Evolutionary conservation across 2,329 filamentous ascomycete species (phyloP), one percentile per base, ranked within the genome.

Genomic region (Escovopsis sp.): DNA sequence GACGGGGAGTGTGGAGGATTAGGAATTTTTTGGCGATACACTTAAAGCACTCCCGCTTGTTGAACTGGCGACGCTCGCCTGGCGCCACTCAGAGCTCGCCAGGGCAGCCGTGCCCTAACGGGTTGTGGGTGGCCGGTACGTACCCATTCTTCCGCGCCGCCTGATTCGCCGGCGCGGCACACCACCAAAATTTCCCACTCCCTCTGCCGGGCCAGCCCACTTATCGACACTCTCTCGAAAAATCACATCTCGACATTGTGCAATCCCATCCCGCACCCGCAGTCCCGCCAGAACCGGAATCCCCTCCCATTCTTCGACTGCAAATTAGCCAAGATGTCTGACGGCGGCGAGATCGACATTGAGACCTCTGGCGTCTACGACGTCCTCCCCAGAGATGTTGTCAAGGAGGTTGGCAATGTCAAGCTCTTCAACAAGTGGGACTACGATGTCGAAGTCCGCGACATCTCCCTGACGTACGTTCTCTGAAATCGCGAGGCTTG

Each of bases 391-490:
- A 94, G 93, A 81, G 87, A 94, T 56, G 82, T 94, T 64, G 74
- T 79, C 61, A 74, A 79, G 60, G 85, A 94, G 73, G 80, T 91
- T 71, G 88, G 87, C 70, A 81, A 76, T 71, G 76, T 91, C 68
- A 94, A 94, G 82, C 79, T 94, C 60, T 94, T 94, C 80, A 93
- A 91, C 81, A 94, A 93, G 73, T 94, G 88, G 71, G 70, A 71
- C 72, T 98, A 96, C 73, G 91, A 96, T 81, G 89, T 98, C 64
- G 91, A 98, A 79, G 91, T 98, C 71, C 82, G 89, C 70, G 91
- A 98, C 68, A 96, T 98, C 74, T 98, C 91, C 62, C 78, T 98
- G 74, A 96, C 89, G 91, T 98, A 93, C 57, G 62, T 64, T 30
- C 27, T 20, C 27, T 49, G 47, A 39, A 39, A 42, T 36, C 31